A percentile compares a stretch with the other conserved stretches of the same genome.
Evolutionary conservation across 2,329 filamentous ascomycete species (phyloP).

Genomic region (Epichloe uncinata): DNA sequence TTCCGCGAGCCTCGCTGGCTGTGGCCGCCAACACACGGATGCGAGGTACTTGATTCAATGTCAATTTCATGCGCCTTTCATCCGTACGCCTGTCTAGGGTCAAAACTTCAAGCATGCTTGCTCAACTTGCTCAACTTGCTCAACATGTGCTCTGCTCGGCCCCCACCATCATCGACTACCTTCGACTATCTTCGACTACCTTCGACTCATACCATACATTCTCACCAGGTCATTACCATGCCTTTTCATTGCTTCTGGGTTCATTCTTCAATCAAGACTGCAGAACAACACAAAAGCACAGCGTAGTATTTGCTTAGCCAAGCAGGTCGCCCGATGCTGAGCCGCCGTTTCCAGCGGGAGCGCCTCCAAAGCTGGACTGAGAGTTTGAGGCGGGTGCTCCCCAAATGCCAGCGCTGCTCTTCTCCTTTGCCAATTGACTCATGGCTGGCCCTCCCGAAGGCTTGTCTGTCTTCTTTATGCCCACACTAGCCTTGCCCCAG

Average conservation of each 20-base stretch:
- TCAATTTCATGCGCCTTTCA: conserved; percentile 20
- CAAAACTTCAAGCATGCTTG: conserved; percentile 19
- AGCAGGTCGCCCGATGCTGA: conserved; percentile 35
- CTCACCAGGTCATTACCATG: neutral
- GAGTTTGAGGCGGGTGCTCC: conserved; percentile 47
- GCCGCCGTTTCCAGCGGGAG: conserved; percentile 18
- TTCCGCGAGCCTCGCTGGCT: too few species aligned
- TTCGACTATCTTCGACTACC: neutral
- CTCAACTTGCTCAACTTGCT: conserved; percentile 1
- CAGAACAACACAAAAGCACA: neutral
- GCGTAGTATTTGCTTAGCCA: conserved; percentile 19
- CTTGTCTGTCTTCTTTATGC: conserved; percentile 59
- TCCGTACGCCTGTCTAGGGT: conserved; percentile 26
- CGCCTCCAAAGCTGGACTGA: conserved; percentile 17
- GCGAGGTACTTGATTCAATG: conserved; percentile 18
- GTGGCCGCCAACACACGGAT: too few species aligned
- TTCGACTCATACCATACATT: neutral
- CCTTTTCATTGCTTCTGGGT: neutral
- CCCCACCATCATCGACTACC: neutral
- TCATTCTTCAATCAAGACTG: neutral
- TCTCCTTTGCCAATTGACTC: conserved; percentile 94
- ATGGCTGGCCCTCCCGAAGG: conserved; percentile 59
- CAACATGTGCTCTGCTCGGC: neutral
- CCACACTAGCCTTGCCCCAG: conserved; percentile 62
- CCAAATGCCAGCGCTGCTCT: conserved; percentile 91